These are phyloP conservation scores for Cotoneaster glaucophyllus DNA, from an alignment of 306 rosid genomes.

Conservation along the genomic window DNA sequence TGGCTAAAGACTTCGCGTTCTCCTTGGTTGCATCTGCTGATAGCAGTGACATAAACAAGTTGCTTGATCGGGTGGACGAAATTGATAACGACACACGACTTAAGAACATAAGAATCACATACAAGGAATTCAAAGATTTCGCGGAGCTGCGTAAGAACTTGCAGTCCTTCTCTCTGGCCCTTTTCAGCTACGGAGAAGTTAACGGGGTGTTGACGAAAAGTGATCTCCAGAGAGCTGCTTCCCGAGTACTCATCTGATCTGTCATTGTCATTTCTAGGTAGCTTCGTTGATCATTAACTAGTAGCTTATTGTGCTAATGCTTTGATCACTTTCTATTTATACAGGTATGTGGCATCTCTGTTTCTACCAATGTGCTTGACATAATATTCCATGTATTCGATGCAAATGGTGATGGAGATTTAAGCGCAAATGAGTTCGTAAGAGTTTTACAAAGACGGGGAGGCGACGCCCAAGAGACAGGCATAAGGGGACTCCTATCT, in stretches of 20 bases:
- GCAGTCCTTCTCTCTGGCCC: conserved; percentile 56
- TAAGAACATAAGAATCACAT: conserved; percentile 36
- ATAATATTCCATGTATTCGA: conserved; percentile 72
- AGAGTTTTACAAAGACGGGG: conserved; percentile 55
- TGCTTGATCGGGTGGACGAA: conserved; percentile 53
- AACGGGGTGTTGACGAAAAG: conserved; percentile 52
- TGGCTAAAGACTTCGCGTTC: conserved; percentile 72
- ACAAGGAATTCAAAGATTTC: conserved; percentile 54
- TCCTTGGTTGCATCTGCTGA: conserved; percentile 86
- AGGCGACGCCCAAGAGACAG: conserved; percentile 10
- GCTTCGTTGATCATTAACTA: not conserved
- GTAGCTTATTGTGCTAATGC: not conserved
- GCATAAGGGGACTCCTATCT: conserved; percentile 36
- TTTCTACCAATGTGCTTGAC: conserved; percentile 52
- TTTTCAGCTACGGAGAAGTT: conserved; percentile 73
- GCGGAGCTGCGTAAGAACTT: conserved; percentile 56
- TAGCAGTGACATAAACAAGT: conserved; percentile 50
- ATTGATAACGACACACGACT: conserved; percentile 27
- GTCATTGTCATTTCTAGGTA: not conserved
- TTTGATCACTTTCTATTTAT: not conserved
- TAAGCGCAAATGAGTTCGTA: conserved; percentile 57
- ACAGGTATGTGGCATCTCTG: conserved; percentile 59
- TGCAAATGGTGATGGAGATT: conserved; percentile 50
- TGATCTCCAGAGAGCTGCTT: conserved; percentile 83
- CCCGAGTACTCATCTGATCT: conserved; percentile 38